Evolutionary conservation across 179 eudicot species (phyloP), one percentile per base, ranked within the genome.

Genomic region (Camellia oleifera): DNA sequence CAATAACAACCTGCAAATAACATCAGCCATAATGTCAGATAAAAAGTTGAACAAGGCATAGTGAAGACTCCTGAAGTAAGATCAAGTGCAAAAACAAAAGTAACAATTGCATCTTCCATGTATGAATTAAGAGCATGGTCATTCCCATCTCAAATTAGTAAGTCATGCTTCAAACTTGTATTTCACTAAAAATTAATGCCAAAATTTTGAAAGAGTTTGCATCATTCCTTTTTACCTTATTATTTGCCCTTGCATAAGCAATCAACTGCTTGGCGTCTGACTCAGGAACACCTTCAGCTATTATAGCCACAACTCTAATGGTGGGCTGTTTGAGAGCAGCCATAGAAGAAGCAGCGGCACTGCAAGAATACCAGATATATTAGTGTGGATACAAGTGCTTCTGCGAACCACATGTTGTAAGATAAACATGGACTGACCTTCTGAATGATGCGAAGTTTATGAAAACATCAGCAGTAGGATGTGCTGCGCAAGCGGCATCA

Each of bases 241-340:
- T 97, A 81, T 97, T 95, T 80, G 98, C 89, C 82, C 90, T 88
- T 66, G 99, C 99, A 89, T 83, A 97, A 78, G 89, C 94, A 84
- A 97, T 97, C 87, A 97, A 87, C 84, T 93, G 94, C 86, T 94
- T 97, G 84, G 98, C 88, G 85, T 97, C 97, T 13, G 95, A 85
- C 86, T 97, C 98, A 9, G 99, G 99, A 80, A 97, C 99, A 85
- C 99, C 99, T 88, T 97, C 99, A 63, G 99, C 99, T 71, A 97
- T 97, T 56, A 97, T 93, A 52, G 99, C 99, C 81, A 88, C 97
- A 76, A 97, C 98, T 88, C 94, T 92, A 62, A 97, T 95, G 67
- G 99, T 97, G 80, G 97, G 97, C 86, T 97, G 99, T 83, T 97
- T 93, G 70, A 97, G 89, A 77, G 99, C 99, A 32, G 97, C 67